Evolutionary conservation across 2,329 filamentous ascomycete species (phyloP).

Genomic region (Fusarium transvaalense): DNA sequence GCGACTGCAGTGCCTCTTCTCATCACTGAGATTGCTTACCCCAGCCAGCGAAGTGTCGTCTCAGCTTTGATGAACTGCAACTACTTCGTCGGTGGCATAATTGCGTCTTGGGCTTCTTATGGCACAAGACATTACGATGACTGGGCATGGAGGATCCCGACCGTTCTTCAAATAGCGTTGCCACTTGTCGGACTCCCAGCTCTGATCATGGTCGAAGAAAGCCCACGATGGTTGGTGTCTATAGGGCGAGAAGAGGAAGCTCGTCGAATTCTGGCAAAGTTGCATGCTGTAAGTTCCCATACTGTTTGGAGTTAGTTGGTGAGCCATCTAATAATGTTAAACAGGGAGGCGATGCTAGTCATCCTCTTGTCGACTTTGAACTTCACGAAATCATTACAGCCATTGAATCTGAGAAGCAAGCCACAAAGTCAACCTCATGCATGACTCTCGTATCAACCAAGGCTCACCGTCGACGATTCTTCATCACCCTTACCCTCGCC

Average conservation of each 20-base stretch:
- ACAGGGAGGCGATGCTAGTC: constrained; percentile 15
- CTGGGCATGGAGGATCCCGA: constrained; percentile 21
- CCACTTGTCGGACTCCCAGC: constrained; percentile 13
- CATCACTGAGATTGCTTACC: constrained; percentile 14
- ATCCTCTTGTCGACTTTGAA: constrained; percentile 20
- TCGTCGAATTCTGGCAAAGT: neutral
- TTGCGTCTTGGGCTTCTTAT: constrained; percentile 21
- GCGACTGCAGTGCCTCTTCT: constrained; percentile 15
- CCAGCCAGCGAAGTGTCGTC: constrained; percentile 16
- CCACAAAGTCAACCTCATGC: constrained; percentile 13
- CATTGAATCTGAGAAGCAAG: constrained; percentile 22
- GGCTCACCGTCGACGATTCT: constrained; percentile 17
- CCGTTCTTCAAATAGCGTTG: constrained; percentile 5
- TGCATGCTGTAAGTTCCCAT: constrained; percentile 12
- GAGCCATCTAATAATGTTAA: neutral
- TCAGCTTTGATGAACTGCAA: constrained; percentile 22
- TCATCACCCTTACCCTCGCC: constrained; percentile 14
- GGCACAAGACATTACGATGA: constrained; percentile 16
- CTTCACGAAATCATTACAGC: constrained; percentile 24
- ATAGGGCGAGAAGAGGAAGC: constrained; percentile 1
- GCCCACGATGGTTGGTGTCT: constrained; percentile 16
- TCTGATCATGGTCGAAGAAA: constrained; percentile 10
- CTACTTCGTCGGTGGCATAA: constrained; percentile 23
- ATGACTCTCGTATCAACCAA: constrained; percentile 14
- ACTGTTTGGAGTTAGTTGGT: fast-evolving